These are phyloP conservation scores for Kwoniella pini DNA, from an alignment of 768 basidiomycete species.

Conservation along the genomic window DNA sequence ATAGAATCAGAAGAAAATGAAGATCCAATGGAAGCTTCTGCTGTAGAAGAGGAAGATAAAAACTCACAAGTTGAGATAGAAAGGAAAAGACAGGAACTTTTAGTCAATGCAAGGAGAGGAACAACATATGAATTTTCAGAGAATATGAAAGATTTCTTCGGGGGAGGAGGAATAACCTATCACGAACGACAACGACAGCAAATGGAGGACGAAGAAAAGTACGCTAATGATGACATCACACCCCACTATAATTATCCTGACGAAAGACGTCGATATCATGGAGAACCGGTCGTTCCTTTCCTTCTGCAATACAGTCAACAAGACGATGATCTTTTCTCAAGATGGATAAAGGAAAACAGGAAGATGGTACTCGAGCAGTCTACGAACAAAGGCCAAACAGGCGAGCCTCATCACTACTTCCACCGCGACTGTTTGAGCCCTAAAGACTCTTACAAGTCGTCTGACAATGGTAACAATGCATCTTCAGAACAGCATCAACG, in stretches of 20 bases:
- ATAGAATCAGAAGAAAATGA: conserved; percentile 7
- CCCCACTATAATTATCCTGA: too few relatives aligned
- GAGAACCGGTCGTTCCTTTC: too few relatives aligned
- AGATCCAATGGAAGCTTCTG: neutral
- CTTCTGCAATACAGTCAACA: too few relatives aligned
- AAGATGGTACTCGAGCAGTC: neutral
- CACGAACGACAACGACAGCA: too few relatives aligned
- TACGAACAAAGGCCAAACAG: too few relatives aligned
- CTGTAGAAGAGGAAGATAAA: neutral
- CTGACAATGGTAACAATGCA: too few relatives aligned
- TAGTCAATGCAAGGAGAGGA: conserved; percentile 8
- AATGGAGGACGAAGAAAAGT: neutral
- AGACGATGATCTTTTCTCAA: neutral
- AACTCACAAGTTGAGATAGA: neutral
- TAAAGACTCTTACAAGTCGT: too few relatives aligned
- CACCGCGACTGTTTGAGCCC: neutral
- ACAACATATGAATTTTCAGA: neutral
- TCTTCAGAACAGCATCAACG: too few relatives aligned
- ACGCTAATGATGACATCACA: too few relatives aligned
- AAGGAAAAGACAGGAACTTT: neutral
- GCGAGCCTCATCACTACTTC: neutral
- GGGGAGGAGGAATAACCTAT: neutral
- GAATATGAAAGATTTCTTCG: neutral
- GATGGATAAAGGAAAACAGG: neutral
- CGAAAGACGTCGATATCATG: too few relatives aligned